A percentile compares a stretch with the other conserved stretches of the same genome.
These are phyloP conservation scores for Lachnellula subtilissima DNA, from an alignment of 2,329 filamentous ascomycete species.

Conservation along the genomic window DNA sequence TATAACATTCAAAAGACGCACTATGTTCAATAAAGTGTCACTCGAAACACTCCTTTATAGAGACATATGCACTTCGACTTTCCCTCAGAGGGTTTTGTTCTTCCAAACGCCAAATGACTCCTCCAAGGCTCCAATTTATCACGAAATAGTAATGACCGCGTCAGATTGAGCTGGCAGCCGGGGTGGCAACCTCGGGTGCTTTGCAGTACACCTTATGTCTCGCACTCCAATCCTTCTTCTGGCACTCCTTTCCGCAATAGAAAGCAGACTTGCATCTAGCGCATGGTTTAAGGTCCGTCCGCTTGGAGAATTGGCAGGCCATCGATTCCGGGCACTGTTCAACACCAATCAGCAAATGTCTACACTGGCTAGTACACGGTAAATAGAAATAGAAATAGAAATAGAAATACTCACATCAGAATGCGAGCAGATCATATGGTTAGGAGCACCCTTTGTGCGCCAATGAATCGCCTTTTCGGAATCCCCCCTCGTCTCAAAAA, in stretches of 20 bases:
- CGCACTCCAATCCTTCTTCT: conserved; percentile 1
- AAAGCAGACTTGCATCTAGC: neutral
- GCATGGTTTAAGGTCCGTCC: neutral
- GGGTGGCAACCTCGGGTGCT: neutral
- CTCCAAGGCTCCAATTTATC: no score
- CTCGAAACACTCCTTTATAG: no score
- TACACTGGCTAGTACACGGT: no score
- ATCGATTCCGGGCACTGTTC: neutral
- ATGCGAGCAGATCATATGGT: neutral
- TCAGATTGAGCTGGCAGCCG: neutral
- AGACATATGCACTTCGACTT: no score
- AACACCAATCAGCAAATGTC: no score
- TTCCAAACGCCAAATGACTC: no score
- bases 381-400: neutral
- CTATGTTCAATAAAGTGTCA: no score
- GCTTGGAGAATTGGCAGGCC: neutral
- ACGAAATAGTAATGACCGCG: no score
- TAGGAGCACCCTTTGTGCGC: neutral
- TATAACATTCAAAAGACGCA: no score
- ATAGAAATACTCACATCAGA: neutral
- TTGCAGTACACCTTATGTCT: conserved; percentile 5
- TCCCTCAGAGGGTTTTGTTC: no score
- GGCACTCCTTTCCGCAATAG: neutral
- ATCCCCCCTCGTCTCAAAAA: neutral
- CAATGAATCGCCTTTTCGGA: neutral